Evolutionary conservation across 176 grass and related monocot genomes (phyloP), one percentile per base, ranked within the genome.

Genomic region (Ensete glaucum): DNA sequence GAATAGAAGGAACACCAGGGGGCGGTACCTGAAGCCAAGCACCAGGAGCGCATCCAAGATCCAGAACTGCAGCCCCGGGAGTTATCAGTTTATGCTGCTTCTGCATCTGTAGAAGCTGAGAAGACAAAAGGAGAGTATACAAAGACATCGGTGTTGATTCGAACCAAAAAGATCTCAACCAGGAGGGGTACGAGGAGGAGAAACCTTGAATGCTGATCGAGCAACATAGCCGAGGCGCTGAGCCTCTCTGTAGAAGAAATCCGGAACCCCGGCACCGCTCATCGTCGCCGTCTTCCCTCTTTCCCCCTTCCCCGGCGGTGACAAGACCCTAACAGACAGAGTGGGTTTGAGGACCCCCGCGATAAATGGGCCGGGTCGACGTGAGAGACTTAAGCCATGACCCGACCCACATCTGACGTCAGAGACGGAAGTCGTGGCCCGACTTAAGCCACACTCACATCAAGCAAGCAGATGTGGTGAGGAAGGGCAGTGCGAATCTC

Each of bases 201-300:
- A 16, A 59, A 50, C 89, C 89, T 93, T 98, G 73, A 93, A 93
- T 2, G 90, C 90, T 0, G 95, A 98, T 64, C 90, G 84, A 0
- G 90, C 88, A 25, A 98, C 86, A 66, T 93, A 98, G 24, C 88
- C 88, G 50, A 97, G 85, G 11, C 93, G 85, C 71, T 82, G 93
- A 9, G 90, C 86, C 82, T 93, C 88, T 16, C 90, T 83, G 86
- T 85, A 91, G 84, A 98, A 93, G 95, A 93, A 94, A 69, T 98
- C 90, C 52, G 90, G 85, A 53, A 86, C 75, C 25, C 84, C 82
- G 26, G 71, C 79, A 67, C 60, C 81, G 76, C 65, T 85, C 92
- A 87, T 91, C 77, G 56, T 76, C n/a, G 55, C 20, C 57, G 48
- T 26, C n/a, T 53, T 19, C 55, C 55, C 16, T 16, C 55, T 43